These are phyloP conservation scores for Xylaria telfairii DNA, from an alignment of 495 filamentous ascomycete species.

Conservation along the genomic window DNA sequence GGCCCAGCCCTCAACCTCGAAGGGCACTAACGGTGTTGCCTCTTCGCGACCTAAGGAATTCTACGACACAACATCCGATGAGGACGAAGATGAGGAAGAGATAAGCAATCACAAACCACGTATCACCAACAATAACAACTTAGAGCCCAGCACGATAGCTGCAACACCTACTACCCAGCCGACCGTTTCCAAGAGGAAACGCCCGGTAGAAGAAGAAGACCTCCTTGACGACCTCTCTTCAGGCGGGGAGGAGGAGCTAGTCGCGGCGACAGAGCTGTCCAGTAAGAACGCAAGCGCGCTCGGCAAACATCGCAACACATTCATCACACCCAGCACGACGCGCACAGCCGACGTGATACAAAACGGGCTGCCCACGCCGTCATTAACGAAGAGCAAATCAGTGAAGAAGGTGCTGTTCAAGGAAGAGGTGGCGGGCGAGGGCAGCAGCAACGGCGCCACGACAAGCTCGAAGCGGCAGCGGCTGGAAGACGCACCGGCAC, in stretches of 20 bases:
- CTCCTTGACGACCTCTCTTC: slow-evolving; percentile 32
- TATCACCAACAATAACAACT: neutral
- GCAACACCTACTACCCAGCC: neutral
- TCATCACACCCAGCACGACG: slow-evolving; percentile 2
- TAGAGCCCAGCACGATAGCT: neutral
- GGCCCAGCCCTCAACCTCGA: slow-evolving; percentile 19
- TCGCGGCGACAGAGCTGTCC: slow-evolving; percentile 26
- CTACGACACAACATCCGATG: slow-evolving; percentile 1
- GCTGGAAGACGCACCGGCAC: neutral
- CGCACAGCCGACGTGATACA: slow-evolving; percentile 14
- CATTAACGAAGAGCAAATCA: slow-evolving; percentile 32
- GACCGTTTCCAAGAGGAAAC: slow-evolving; percentile 30
- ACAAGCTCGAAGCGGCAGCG: slow-evolving; percentile 22
- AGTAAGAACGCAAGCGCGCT: slow-evolving; percentile 23
- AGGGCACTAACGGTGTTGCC: neutral
- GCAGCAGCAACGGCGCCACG: neutral
- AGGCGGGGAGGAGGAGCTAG: slow-evolving; percentile 32
- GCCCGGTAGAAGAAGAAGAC: slow-evolving; percentile 26
- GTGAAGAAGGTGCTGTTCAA: slow-evolving; percentile 34
- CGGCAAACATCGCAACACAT: neutral
- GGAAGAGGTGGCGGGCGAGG: slow-evolving; percentile 4
- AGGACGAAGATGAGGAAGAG: neutral
- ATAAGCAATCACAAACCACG: neutral
- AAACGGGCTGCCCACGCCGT: slow-evolving; percentile 35
- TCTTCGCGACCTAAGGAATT: neutral